A percentile compares a stretch with the other conserved stretches of the same genome.
phyloP scores from a whole-genome alignment of 2,329 filamentous ascomycete species.

The Sclerotiophoma versabilis region DNA sequence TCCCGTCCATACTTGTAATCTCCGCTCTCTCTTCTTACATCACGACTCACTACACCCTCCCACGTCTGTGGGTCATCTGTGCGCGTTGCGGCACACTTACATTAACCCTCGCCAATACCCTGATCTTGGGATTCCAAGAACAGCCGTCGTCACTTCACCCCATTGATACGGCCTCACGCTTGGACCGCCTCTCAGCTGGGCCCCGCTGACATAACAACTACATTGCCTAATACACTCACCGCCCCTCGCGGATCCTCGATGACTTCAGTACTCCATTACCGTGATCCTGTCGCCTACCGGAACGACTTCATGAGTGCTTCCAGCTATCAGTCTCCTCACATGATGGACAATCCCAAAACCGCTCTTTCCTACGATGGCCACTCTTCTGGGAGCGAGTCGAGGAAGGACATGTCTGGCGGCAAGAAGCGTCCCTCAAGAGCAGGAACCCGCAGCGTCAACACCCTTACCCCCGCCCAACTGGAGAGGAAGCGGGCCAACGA shows the following conservation, averaged over 20 bases:
- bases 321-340: slow-evolving; percentile 44
- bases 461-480: slow-evolving; percentile 64
- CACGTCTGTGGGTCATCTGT: slow-evolving; percentile 34
- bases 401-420: slow-evolving; percentile 45
- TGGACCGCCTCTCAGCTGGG: slow-evolving; percentile 27
- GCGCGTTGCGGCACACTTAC: slow-evolving; percentile 30
- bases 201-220: slow-evolving; percentile 45
- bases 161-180: slow-evolving; percentile 34
- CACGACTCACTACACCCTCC: slow-evolving; percentile 17
- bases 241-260: slow-evolving; percentile 48
- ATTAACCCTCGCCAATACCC: slow-evolving; percentile 34
- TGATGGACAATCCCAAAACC: slow-evolving; percentile 48
- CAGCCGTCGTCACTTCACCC: slow-evolving; percentile 31
- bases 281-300: slow-evolving; percentile 49
- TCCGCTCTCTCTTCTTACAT: slow-evolving; percentile 24
- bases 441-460: slow-evolving; percentile 64
- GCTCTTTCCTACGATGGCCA: slow-evolving; percentile 49
- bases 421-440: slow-evolving; percentile 62
- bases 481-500: slow-evolving; percentile 68
- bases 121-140: slow-evolving; percentile 30
- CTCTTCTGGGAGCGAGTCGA: slow-evolving; percentile 49
- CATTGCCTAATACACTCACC: slow-evolving; percentile 42
- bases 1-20: slow-evolving; percentile 26
- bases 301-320: slow-evolving; percentile 49
- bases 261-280: slow-evolving; percentile 52